Percentiles rank a stretch among this genome's conserved stretches.
These are phyloP conservation scores for Ceratocystis eucalypticola DNA, from an alignment of 2,329 filamentous ascomycete genomes.

Conservation along the genomic window DNA sequence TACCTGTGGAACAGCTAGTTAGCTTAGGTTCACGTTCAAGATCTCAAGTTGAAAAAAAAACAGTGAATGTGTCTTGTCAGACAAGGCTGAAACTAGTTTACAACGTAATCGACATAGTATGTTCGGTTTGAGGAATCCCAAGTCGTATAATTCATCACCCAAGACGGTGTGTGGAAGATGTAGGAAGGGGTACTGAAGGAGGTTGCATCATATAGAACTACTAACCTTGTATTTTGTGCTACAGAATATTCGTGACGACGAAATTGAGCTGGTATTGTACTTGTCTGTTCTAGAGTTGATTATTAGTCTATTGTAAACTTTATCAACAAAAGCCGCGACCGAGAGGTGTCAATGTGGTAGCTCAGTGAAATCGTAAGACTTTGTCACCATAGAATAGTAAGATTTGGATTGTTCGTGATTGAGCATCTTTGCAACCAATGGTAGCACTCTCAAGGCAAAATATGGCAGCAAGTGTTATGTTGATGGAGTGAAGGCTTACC, in stretches of 20 bases:
- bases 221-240: conserved; percentile 35
- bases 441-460: not conserved
- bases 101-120: conserved; percentile 49
- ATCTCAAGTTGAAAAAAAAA: conserved; percentile 28
- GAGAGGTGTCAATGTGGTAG: conserved; percentile 24
- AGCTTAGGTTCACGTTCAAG: conserved; percentile 20
- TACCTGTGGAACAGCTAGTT: conserved; percentile 18
- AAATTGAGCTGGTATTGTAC: not conserved
- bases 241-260: not conserved
- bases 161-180: conserved; percentile 24
- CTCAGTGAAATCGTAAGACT: conserved; percentile 41
- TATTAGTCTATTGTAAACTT: not conserved
- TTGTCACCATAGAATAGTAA: conserved; percentile 45
- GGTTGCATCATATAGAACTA: not conserved
- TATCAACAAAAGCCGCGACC: not conserved
- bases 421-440: conserved; percentile 25
- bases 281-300: not conserved
- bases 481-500: conserved; percentile 9
- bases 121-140: conserved; percentile 58
- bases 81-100: conserved; percentile 53
- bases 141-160: conserved; percentile 49
- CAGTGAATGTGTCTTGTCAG: conserved; percentile 35
- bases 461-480: not conserved
- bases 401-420: conserved; percentile 49
- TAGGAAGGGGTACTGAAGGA: conserved; percentile 12